These are phyloP conservation scores for Sicyos edulis DNA, from an alignment of 306 rosid species.

Conservation along the genomic window DNA sequence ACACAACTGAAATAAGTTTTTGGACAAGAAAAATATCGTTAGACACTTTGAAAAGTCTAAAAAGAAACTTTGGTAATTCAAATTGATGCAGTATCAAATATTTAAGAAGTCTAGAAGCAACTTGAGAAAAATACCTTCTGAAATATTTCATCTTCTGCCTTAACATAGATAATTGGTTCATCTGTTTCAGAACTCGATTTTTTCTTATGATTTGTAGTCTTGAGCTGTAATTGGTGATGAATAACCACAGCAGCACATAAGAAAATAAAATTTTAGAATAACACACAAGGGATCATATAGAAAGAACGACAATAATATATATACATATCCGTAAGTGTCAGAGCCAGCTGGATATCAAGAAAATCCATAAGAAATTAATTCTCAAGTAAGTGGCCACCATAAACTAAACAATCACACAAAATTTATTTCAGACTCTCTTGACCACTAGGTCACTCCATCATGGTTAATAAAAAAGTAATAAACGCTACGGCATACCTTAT, in stretches of 20 bases:
- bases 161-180: constrained; percentile 46
- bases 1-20: constrained; percentile 53
- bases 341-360: no score
- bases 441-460: no score
- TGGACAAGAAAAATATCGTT: constrained; percentile 15
- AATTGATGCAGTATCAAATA: no score
- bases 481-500: constrained; percentile 43
- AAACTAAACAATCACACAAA: no score
- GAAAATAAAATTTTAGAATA: constrained; percentile 11
- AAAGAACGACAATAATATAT: constrained; percentile 1
- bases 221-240: constrained; percentile 40
- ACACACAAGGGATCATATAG: constrained; percentile 15
- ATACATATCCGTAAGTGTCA: no score
- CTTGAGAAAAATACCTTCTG: constrained; percentile 56
- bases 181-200: constrained; percentile 29
- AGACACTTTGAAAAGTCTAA: no score
- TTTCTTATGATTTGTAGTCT: constrained; percentile 37
- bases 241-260: constrained; percentile 17
- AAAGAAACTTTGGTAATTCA: background rate
- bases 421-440: no score
- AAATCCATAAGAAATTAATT: no score
- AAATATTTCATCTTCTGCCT: constrained; percentile 80
- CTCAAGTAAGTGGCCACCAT: no score
- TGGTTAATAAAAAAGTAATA: background rate
- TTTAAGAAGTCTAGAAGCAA: background rate